Base-by-base conservation (phyloP, 257 asterid species). In the Solanum tacnaense region DNA sequence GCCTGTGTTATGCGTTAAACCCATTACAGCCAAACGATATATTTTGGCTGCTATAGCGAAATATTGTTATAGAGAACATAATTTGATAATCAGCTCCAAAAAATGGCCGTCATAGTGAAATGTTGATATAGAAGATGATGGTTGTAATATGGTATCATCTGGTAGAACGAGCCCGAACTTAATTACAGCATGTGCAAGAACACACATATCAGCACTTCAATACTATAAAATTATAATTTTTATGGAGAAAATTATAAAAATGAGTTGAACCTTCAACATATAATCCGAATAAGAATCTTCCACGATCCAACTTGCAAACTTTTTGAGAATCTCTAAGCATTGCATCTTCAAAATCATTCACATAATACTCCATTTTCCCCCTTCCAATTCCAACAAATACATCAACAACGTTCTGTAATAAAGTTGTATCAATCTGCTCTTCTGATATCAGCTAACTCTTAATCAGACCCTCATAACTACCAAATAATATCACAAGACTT, bases 181-280 rank as follows among this genome's bases (percentile, higher is more conserved):
- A 12, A 41, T 87, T 86, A 90, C 95, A 1, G 87, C 90, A 92
- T 93, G 85, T 86, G 87, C 20, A 87, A 88, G 52, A 74, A 74
- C 83, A 88, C 38, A 29, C 34, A 49, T 36, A 56, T 88, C 23
- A 91, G 75, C n/a, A 87, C 84, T 38, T 87, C 52, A 58, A 27
- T 34, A 86, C 36, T 13, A 15, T n/a, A 58, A 29, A 52, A 39
- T 38, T 70, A 23, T 49, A 13, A 9, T 49, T 18, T 31, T 67
- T 25, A 27, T 1, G 20, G 35, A 27, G 20, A 65, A 67, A 67
- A 67, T 68, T 68, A 29, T 68, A 11, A 52, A 70, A 29, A 70
- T 13, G 38, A 6, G 11, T 1, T 13, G 23, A 6, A 70, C 6
- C 75, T 70, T 70, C 75, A 70, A 70, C 6, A 13, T 29, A 29